Evolutionary conservation across 2,329 filamentous ascomycete species (phyloP).

Genomic region (Talaromyces verruculosus): DNA sequence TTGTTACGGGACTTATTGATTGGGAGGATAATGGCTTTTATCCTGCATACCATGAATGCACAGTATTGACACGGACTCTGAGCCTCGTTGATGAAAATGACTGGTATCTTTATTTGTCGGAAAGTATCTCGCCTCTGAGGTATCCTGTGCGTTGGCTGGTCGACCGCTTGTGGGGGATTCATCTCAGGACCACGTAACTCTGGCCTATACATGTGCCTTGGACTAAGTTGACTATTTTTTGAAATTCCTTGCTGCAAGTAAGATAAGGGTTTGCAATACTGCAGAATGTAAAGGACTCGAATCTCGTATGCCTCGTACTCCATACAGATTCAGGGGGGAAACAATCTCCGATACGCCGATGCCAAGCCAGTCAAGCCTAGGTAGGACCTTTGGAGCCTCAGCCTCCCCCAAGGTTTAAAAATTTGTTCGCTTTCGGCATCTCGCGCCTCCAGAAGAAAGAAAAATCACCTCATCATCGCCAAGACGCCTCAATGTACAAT

Average conservation of each 20-base stretch:
- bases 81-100: conserved; percentile 29
- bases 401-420: not conserved
- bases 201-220: not conserved
- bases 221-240: no score
- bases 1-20: conserved; percentile 32
- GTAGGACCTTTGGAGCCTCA: not conserved
- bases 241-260: no score
- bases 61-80: conserved; percentile 23
- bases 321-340: not conserved
- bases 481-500: not conserved
- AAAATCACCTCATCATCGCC: not conserved
- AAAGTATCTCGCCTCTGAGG: conserved; percentile 28
- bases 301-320: not conserved
- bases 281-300: no score
- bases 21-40: conserved; percentile 37
- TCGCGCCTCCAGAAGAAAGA: not conserved
- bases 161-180: conserved; percentile 26
- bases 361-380: conserved; percentile 1
- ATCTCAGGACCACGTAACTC: conserved; percentile 21
- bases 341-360: not conserved
- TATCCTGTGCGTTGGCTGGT: conserved; percentile 28
- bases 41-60: conserved; percentile 33
- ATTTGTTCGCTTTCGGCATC: not conserved
- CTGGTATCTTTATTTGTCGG: conserved; percentile 32
- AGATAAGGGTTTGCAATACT: no score